phyloP scores from a whole-genome alignment of 2,329 filamentous ascomycete species.

The Cadophora sp. region DNA sequence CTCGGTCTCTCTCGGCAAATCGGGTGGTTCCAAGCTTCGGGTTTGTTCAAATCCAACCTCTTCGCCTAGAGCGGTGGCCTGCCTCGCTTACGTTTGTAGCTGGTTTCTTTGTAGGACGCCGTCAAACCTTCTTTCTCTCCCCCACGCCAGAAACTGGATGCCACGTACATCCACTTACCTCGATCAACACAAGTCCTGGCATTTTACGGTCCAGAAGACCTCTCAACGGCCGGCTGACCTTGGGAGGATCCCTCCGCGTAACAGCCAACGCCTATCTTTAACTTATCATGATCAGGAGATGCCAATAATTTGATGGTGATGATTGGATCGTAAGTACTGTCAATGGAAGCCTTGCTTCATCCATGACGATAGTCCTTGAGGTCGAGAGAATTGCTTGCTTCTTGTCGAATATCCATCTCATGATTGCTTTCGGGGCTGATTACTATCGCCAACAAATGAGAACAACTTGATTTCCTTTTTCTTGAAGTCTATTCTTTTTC shows the following conservation, averaged over 20 bases:
- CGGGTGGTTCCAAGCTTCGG: too few relatives aligned
- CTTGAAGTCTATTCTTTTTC: not conserved
- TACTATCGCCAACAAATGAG: too few relatives aligned
- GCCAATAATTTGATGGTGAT: not conserved
- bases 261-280: not conserved
- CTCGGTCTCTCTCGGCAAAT: too few relatives aligned
- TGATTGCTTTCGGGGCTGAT: too few relatives aligned
- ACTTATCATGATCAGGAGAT: not conserved
- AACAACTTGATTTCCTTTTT: too few relatives aligned
- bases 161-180: constrained; percentile 18
- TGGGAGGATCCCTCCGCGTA: not conserved
- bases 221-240: not conserved
- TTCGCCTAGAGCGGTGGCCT: not conserved
- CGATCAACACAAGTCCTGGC: not conserved
- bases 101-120: not conserved
- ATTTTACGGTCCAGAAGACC: not conserved
- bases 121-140: constrained; percentile 12
- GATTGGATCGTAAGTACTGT: not conserved
- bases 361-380: too few relatives aligned
- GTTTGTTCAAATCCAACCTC: not conserved
- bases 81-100: too few relatives aligned
- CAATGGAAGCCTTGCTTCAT: not conserved
- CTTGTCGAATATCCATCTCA: too few relatives aligned
- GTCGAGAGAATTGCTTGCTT: too few relatives aligned
- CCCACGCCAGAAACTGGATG: constrained; percentile 15